Evolutionary conservation across 1,284 basidiomycete species (phyloP).

Genomic region (Jaminaea rosea): DNA sequence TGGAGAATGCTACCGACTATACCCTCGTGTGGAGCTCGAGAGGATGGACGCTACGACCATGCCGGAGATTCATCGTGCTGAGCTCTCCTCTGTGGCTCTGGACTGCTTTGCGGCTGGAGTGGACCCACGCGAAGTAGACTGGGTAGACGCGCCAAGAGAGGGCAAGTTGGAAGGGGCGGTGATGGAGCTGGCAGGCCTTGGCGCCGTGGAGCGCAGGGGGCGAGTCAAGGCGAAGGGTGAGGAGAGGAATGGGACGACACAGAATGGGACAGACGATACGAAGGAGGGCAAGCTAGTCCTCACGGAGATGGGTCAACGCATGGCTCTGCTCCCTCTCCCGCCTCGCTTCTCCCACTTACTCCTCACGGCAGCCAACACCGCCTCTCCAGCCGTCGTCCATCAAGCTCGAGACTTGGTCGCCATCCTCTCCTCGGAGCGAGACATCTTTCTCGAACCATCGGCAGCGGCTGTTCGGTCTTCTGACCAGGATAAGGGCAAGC

Average conservation of each 20-base stretch:
- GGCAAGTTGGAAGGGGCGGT: constrained; percentile 26
- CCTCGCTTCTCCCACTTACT: constrained; percentile 36
- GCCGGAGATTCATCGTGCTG: constrained; percentile 38
- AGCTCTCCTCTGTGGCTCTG: constrained; percentile 29
- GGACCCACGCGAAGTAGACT: constrained; percentile 40
- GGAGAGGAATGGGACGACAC: background rate
- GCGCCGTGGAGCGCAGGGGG: constrained; percentile 36
- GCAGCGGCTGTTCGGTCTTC: background rate
- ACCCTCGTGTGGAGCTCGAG: constrained; percentile 26
- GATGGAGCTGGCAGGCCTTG: constrained; percentile 34
- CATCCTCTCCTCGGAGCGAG: constrained; percentile 32
- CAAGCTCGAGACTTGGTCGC: constrained; percentile 40
- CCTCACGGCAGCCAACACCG: constrained; percentile 25
- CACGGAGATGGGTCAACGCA: constrained; percentile 29
- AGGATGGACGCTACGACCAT: constrained; percentile 14
- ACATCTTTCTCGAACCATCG: constrained; percentile 23
- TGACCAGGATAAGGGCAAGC: no score
- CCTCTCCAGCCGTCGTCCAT: constrained; percentile 14
- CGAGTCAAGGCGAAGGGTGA: background rate
- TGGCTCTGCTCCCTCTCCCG: constrained; percentile 37
- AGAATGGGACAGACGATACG: background rate
- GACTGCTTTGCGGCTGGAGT: constrained; percentile 36
- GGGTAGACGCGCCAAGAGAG: constrained; percentile 34
- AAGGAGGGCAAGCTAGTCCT: constrained; percentile 11
- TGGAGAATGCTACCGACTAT: constrained; percentile 41